A percentile compares a stretch with the other conserved stretches of the same genome.
phyloP scores from a whole-genome alignment of 805 yeast species.

The Candida tammaniensis region DNA sequence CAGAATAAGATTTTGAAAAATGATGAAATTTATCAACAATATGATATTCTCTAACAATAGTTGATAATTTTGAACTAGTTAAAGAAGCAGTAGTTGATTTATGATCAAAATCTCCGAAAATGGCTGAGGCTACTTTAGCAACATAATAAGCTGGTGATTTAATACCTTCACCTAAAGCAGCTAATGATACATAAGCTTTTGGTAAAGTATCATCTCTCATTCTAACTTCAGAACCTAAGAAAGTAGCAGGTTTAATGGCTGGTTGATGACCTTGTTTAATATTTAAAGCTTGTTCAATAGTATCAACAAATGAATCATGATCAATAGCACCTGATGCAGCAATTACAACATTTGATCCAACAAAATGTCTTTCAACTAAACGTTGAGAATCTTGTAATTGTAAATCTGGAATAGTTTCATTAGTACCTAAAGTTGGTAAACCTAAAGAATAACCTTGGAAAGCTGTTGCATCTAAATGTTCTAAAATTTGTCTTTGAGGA shows the following conservation, averaged over 20 bases:
- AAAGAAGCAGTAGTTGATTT: constrained; percentile 47
- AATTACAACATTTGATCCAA: constrained; percentile 63
- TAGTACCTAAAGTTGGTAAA: constrained; percentile 73
- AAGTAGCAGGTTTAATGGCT: constrained; percentile 50
- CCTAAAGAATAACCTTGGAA: constrained; percentile 83
- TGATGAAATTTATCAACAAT: constrained; percentile 70
- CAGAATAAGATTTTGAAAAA: constrained; percentile 70
- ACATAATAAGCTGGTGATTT: constrained; percentile 63
- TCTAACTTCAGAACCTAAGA: constrained; percentile 85
- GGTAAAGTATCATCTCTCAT: constrained; percentile 86
- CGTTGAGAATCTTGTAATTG: constrained; percentile 55
- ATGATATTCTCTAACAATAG: constrained; percentile 67
- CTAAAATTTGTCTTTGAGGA: constrained; percentile 57
- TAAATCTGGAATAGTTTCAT: constrained; percentile 58
- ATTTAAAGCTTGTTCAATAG: constrained; percentile 52
- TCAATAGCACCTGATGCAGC: constrained; percentile 69
- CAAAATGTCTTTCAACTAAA: constrained; percentile 56
- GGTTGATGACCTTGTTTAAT: constrained; percentile 53
- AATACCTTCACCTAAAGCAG: constrained; percentile 68
- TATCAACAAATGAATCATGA: constrained; percentile 68
- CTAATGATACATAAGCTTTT: constrained; percentile 73
- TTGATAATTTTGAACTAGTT: constrained; percentile 67
- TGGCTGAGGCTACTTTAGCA: constrained; percentile 71
- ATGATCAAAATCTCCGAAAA: constrained; percentile 53
- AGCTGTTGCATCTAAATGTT: constrained; percentile 79